These are phyloP conservation scores for Pseudophaeomoniella oleicola DNA, from an alignment of 2,329 filamentous ascomycete species.

Conservation along the genomic window DNA sequence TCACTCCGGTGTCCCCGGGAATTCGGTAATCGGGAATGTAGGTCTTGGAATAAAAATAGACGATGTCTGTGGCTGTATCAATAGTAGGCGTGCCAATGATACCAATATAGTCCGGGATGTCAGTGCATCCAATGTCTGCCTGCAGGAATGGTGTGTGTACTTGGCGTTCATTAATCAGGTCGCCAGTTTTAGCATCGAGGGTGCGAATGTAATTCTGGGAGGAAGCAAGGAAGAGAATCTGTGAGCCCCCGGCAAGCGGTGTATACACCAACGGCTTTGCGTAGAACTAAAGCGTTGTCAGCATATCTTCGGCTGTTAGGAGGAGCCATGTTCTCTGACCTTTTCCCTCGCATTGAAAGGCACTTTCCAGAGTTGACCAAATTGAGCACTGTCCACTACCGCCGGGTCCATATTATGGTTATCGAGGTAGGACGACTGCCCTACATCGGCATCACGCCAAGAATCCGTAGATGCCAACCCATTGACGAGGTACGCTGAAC, in stretches of 20 bases:
- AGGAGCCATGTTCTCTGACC: too few relatives aligned
- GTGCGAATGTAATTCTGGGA: constrained; percentile 25
- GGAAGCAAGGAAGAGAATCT: constrained; percentile 25
- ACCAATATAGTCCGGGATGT: constrained; percentile 33
- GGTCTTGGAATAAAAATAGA: constrained; percentile 36
- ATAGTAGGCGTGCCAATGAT: constrained; percentile 37
- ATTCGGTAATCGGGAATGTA: constrained; percentile 29
- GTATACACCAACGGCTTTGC: constrained; percentile 33
- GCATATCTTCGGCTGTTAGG: too few relatives aligned
- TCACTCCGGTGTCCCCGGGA: constrained; percentile 14
- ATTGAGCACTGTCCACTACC: constrained; percentile 39
- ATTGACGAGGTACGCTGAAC: constrained; percentile 4
- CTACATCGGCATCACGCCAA: constrained; percentile 6
- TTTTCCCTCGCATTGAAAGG: constrained; percentile 19
- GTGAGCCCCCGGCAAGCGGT: constrained; percentile 18
- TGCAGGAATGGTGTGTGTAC: constrained; percentile 34
- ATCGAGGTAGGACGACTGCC: constrained; percentile 12
- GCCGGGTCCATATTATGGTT: constrained; percentile 52
- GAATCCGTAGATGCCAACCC: constrained; percentile 6
- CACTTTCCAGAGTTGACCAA: constrained; percentile 23
- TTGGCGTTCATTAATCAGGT: constrained; percentile 20
- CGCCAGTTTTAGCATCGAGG: constrained; percentile 26
- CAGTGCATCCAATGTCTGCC: constrained; percentile 34
- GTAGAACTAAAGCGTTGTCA: constrained; percentile 27
- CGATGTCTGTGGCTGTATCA: constrained; percentile 33